A percentile compares a stretch with the other conserved stretches of the same genome.
Conservation (phyloP, 2,329 filamentous ascomycete genomes). For the Aspergillus sojae region DNA sequence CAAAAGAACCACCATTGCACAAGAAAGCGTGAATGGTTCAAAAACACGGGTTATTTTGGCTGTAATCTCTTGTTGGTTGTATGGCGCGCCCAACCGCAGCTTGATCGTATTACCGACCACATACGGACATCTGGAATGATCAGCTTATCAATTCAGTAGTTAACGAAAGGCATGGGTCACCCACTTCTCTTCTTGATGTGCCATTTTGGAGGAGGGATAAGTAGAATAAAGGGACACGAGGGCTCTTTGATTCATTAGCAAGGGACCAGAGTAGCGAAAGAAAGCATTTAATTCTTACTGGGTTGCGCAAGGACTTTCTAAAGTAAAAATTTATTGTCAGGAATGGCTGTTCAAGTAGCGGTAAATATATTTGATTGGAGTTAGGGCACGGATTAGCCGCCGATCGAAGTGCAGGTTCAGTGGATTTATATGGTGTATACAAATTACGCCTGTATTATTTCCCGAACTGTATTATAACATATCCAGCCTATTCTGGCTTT, state of each 20-base stretch:
- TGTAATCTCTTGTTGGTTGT: not conserved
- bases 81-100: constrained; percentile 2
- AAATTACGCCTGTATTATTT: too few species aligned
- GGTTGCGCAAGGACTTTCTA: not conserved
- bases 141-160: not conserved
- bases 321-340: not conserved
- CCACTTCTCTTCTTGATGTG: not conserved
- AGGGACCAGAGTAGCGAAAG: not conserved
- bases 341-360: not conserved
- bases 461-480: too few species aligned
- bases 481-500: too few species aligned
- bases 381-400: too few species aligned
- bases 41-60: constrained; percentile 18
- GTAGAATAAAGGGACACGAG: not conserved
- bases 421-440: too few species aligned
- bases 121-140: constrained; percentile 13
- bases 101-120: constrained; percentile 5
- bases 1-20: constrained; percentile 16
- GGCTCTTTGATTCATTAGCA: not conserved
- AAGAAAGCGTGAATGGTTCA: constrained; percentile 22
- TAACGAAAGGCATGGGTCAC: not conserved
- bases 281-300: not conserved
- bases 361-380: constrained; percentile 10
- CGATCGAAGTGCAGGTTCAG: too few species aligned
- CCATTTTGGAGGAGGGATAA: not conserved